phyloP scores from a whole-genome alignment of 192 early-diverging fungal species.

The Linnemannia hyalina region DNA sequence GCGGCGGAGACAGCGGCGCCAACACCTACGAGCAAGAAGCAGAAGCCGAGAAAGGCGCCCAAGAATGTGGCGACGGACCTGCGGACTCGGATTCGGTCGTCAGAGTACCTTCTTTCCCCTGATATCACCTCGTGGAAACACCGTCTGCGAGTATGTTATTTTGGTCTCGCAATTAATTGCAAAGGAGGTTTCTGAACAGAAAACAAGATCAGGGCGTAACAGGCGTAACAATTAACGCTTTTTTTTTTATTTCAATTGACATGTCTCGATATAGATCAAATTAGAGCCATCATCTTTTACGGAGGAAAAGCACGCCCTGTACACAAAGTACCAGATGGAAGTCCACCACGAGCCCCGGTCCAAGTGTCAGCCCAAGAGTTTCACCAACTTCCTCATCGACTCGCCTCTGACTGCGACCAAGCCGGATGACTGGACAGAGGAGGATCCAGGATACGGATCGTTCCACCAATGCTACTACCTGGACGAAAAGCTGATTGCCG shows the following conservation, averaged over 20 bases:
- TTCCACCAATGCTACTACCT: slow-evolving; percentile 96
- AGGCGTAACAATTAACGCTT: background rate
- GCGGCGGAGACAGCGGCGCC: background rate
- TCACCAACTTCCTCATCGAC: slow-evolving; percentile 78
- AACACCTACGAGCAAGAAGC: slow-evolving; percentile 25
- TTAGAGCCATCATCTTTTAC: slow-evolving; percentile 78
- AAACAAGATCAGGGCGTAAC: background rate
- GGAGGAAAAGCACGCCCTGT: slow-evolving; percentile 82
- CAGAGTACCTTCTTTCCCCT: slow-evolving; percentile 32
- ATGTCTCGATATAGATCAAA: slow-evolving; percentile 53
- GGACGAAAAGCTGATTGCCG: slow-evolving; percentile 84
- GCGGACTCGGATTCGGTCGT: slow-evolving; percentile 40
- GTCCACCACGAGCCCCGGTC: slow-evolving; percentile 84
- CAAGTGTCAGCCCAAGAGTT: slow-evolving; percentile 61
- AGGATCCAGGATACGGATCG: slow-evolving; percentile 72
- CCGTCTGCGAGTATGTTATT: slow-evolving; percentile 32
- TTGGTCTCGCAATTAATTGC: background rate
- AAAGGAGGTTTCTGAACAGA: background rate
- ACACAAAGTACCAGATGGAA: slow-evolving; percentile 81
- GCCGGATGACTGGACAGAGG: slow-evolving; percentile 24
- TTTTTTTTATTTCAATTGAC: background rate
- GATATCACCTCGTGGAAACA: slow-evolving; percentile 53
- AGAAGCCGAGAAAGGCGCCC: slow-evolving; percentile 47
- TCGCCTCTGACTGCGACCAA: slow-evolving; percentile 69
- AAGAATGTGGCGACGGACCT: slow-evolving; percentile 42